Evolutionary conservation across 345 rosid species (phyloP).

Genomic region (Eucalyptus polybractea): DNA sequence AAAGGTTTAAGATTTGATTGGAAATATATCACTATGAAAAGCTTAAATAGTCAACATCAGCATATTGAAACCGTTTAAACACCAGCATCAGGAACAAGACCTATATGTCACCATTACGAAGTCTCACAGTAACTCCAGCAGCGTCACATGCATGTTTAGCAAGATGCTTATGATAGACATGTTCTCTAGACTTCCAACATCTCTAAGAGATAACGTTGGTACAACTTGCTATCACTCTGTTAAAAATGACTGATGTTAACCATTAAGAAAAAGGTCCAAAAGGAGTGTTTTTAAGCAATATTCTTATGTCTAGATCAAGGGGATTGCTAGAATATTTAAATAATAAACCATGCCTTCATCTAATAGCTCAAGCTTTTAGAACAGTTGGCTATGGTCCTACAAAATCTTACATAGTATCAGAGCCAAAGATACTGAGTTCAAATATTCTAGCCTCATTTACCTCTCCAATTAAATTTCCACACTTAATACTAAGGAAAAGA

Average conservation of each 20-base stretch:
- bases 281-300: not conserved
- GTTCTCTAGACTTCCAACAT: not conserved
- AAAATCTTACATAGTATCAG: too few relatives aligned
- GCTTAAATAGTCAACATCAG: not conserved
- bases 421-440: fast-evolving
- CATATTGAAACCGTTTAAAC: not conserved
- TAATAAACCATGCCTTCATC: too few relatives aligned
- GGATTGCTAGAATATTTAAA: not conserved
- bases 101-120: not conserved
- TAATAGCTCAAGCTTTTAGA: too few relatives aligned
- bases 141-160: not conserved
- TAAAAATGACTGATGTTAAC: not conserved
- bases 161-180: not conserved
- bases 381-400: too few relatives aligned
- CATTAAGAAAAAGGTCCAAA: not conserved
- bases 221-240: not conserved
- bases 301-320: not conserved
- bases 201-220: not conserved
- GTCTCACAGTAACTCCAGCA: not conserved
- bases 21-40: not conserved
- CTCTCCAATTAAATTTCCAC: too few relatives aligned
- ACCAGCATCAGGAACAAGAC: not conserved
- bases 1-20: not conserved
- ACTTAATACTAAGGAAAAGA: too few relatives aligned
- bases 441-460: too few relatives aligned